Evolutionary conservation across 2,329 filamentous ascomycete genomes (phyloP).

Genomic region (Fusarium paranaense): DNA sequence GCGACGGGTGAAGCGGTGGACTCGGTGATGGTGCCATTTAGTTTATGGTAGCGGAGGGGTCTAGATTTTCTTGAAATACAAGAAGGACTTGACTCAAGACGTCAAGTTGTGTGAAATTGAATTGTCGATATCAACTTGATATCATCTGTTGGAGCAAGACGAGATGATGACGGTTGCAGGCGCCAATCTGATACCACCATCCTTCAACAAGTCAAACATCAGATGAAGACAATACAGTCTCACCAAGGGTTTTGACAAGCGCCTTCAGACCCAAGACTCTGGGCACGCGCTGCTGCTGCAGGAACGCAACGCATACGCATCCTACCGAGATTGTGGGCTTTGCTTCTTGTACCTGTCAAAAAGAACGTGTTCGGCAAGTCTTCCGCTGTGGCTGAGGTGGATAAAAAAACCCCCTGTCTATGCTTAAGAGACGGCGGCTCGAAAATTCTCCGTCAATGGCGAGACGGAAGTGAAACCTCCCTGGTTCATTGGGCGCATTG

Average conservation of each 20-base stretch:
- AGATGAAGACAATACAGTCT: constrained; percentile 14
- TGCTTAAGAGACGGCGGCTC: background rate
- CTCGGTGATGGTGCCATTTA: constrained; percentile 6
- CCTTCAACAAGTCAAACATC: background rate
- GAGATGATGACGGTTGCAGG: background rate
- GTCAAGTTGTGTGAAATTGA: background rate
- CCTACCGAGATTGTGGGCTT: background rate
- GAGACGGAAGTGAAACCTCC: constrained; percentile 38
- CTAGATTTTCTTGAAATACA: background rate
- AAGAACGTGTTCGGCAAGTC: background rate
- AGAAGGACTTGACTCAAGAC: background rate
- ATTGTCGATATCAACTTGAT: background rate
- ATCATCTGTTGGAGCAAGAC: background rate
- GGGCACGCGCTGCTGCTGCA: background rate
- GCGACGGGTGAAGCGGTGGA: constrained; percentile 9
- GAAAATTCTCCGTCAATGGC: constrained; percentile 38
- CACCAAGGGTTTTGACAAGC: constrained; percentile 23
- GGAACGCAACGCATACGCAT: background rate
- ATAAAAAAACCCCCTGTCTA: background rate
- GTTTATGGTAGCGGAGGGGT: background rate
- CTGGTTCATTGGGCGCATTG: constrained; percentile 17
- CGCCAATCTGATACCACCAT: background rate
- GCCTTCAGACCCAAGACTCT: constrained; percentile 8
- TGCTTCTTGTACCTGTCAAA: background rate
- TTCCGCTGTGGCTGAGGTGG: background rate